Base-by-base conservation (phyloP, 2,329 filamentous ascomycete genomes). In the Diplodia scrobiculata region DNA sequence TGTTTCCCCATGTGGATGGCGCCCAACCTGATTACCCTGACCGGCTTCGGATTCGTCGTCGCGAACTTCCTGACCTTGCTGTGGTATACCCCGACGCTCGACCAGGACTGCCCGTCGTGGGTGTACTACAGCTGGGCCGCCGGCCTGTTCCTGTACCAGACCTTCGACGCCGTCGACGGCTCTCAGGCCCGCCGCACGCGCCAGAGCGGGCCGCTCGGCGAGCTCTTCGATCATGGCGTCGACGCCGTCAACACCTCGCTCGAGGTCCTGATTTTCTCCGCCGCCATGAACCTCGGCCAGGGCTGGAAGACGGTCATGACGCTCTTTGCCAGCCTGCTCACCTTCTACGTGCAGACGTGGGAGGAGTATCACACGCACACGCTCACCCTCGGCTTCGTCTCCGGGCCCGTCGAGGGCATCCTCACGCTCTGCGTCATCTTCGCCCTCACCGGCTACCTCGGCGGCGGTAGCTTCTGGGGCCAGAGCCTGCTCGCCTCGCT, bases 311-410 rank as follows among this genome's bases (percentile, higher is more conserved):
- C 93, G 0, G 88, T 97, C 13, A 81, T 92, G 67, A 87, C 86
- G 4, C 85, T 97, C 17, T 97, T 96, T 79, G 91, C 89, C 71
- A 89, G 91, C 38, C 87, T 94, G 67, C 83, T 96, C 72, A 97
- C 95, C n/a, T 99, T 99, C 79, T 98, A 98, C 78, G 90, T 98
- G 50, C 95, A 98, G 78, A 98, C 95, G 38, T 99, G 95, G 95
- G 95, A 99, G 75, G 95, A 98, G 78, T 99, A 98, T 80, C 94
- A 98, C 80, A 99, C 95, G 62, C 93, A 97, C 78, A 95, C 93
- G 2, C 86, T 99, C 55, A 97, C 92, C 1, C 86, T 99, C 5
- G 95, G 95, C 67, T 82, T 98, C 69, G 84, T 99, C 70, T 97
- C 94, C 70, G 95, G 95, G 0, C 95, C 95, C 3, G 95, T 99